Base-by-base conservation (phyloP, 768 basidiomycete genomes). In the Tubosaeta brunneosetosa region DNA sequence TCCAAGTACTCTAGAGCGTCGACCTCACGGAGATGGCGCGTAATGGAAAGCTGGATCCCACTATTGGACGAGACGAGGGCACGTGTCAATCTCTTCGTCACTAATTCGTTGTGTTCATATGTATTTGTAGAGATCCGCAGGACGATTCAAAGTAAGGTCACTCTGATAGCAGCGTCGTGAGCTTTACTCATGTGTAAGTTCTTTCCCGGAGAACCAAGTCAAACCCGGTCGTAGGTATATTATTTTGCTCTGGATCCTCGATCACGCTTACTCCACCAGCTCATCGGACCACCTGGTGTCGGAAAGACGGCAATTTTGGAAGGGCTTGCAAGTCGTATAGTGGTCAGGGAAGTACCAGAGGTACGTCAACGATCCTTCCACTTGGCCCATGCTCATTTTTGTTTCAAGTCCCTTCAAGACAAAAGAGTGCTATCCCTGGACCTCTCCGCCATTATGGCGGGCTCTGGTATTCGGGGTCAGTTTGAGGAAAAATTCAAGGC, bases 401-500 rank as follows among this genome's bases (percentile, higher is more conserved):
- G 41, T 37, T 27, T 17, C 49, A 6, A 91, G 90, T 91, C 91
- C 8, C 73, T 95, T 10, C 87, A 92, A 55, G 73, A 86, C 61
- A 95, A 94, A 65, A 82, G 88, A n/a, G 88, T 97, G 0, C 78
- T 95, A 0, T 84, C 93, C 0, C 79, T 95, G 49, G 93, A 94
- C 66, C 76, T 95, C 3, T 78, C 91, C 0, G 82, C 85, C 1
- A 81, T 95, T 22, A 80, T 94, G 72, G 93, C 91, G 7, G 93
- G 93, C 1, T 91, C 92, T 1, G 91, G 92, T 0, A 88, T 95
- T 48, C 83, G 93, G 38, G 93, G 93, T 2, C 89, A 93, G 59
- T 94, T 94, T 49, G 93, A 97, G 60, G 91, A 91, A 67, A 92
- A 92, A 60, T 94, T 94, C 78, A 94, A 94, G 66, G 86, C 84